These are phyloP conservation scores for Asterella californica DNA, from an alignment of 225 moss, liverwort and hornwort species.

Conservation along the genomic window DNA sequence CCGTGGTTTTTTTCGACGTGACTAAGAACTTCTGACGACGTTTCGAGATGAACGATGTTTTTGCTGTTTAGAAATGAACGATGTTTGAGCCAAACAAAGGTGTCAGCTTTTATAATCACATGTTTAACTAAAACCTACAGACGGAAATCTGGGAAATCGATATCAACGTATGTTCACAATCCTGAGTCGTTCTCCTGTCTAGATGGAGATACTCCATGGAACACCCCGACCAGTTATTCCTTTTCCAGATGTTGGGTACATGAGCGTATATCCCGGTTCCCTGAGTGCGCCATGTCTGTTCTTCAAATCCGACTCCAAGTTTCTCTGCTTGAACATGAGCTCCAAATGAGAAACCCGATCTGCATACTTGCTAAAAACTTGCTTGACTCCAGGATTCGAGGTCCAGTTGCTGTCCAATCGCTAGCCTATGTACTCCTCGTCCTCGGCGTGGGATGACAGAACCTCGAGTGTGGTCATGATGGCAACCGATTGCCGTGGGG, in stretches of 20 bases:
- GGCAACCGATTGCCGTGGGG: slow-evolving; percentile 29
- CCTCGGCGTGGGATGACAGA: slow-evolving; percentile 52
- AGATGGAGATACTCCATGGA: slow-evolving; percentile 14
- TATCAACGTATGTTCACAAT: too few species aligned
- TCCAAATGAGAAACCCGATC: slow-evolving; percentile 29
- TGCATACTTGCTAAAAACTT: slow-evolving; percentile 20
- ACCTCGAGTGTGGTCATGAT: slow-evolving; percentile 59
- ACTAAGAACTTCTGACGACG: too few species aligned
- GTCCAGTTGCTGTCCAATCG: slow-evolving; percentile 23
- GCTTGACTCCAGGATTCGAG: slow-evolving; percentile 8
- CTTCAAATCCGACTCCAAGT: slow-evolving; percentile 2
- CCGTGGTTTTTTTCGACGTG: too few species aligned
- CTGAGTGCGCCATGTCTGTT: slow-evolving; percentile 31
- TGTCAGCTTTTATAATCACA: too few species aligned
- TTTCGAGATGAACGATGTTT: too few species aligned
- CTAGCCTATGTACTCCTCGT: slow-evolving; percentile 54
- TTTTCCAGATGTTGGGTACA: slow-evolving; percentile 43
- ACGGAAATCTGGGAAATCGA: too few species aligned
- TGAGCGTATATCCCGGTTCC: slow-evolving; percentile 38
- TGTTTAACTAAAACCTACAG: too few species aligned
- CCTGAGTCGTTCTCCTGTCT: too few species aligned
- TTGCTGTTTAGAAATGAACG: too few species aligned
- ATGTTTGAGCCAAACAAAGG: too few species aligned
- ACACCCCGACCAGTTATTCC: slow-evolving; percentile 55
- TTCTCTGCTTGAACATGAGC: slow-evolving; percentile 32